These are phyloP conservation scores for Colletotrichum sp. DNA, from an alignment of 2,329 filamentous ascomycete species.

Conservation along the genomic window DNA sequence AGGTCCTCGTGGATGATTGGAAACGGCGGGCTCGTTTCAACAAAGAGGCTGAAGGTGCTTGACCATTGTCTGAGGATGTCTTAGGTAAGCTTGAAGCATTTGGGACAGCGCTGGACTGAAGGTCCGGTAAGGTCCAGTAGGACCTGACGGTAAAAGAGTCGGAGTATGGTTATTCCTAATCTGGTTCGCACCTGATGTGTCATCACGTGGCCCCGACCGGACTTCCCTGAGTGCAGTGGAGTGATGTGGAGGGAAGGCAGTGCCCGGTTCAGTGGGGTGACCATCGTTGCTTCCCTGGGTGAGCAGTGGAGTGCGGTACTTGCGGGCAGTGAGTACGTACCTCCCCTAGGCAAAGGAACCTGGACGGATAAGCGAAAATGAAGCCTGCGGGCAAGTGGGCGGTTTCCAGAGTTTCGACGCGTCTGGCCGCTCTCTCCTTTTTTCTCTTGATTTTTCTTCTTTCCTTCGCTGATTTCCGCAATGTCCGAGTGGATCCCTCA, in stretches of 20 bases:
- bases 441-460: neutral
- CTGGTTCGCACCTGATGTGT: neutral
- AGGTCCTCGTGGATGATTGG: neutral
- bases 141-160: neutral
- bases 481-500: constrained; percentile 2
- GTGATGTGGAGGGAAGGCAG: neutral
- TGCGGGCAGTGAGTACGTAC: neutral
- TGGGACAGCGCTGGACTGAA: neutral
- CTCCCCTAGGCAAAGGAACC: no score
- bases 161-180: neutral
- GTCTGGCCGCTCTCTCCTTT: neutral
- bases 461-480: neutral
- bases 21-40: constrained; percentile 13
- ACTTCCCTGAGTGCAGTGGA: neutral
- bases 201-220: neutral
- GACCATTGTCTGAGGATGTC: neutral
- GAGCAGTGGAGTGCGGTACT: neutral
- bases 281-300: neutral
- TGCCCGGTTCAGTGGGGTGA: neutral
- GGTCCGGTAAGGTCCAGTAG: no score
- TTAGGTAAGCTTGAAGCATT: neutral
- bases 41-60: neutral
- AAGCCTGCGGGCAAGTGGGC: neutral
- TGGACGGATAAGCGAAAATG: neutral
- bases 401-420: neutral